These are phyloP conservation scores for Gracilaria gracilis DNA, from an alignment of 23 red algal genomes.

Conservation along the genomic window DNA sequence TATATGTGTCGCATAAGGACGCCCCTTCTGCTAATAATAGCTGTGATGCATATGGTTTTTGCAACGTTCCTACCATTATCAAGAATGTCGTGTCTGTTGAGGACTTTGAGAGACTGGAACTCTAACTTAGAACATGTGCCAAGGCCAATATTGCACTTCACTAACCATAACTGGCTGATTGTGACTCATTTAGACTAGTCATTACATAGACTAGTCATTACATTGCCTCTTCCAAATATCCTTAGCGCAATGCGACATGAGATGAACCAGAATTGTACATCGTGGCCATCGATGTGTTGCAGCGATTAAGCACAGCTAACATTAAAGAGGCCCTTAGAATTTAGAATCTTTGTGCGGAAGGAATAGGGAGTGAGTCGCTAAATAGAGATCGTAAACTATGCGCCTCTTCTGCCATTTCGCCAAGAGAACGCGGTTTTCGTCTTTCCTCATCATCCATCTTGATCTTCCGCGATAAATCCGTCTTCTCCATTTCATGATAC, in stretches of 20 bases:
- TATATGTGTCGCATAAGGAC: background rate
- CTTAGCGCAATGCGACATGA: too few relatives aligned
- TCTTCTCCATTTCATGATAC: conserved; percentile 68
- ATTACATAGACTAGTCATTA: too few relatives aligned
- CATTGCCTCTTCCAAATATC: too few relatives aligned
- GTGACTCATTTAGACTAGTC: background rate
- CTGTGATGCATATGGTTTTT: background rate
- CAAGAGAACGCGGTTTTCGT: conserved; percentile 34
- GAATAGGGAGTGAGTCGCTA: conserved; percentile 50
- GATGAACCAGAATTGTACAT: too few relatives aligned
- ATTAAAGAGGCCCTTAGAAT: too few relatives aligned
- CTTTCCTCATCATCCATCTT: conserved; percentile 49
- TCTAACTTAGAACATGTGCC: background rate
- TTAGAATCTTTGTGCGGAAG: background rate
- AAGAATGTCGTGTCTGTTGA: conserved; percentile 21
- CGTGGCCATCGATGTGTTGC: too few relatives aligned
- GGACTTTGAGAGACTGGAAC: conserved; percentile 5
- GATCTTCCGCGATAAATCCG: conserved; percentile 12
- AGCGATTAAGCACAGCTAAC: too few relatives aligned
- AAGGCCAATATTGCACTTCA: too few relatives aligned
- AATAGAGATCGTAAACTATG: conserved; percentile 42
- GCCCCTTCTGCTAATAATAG: background rate
- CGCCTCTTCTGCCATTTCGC: conserved; percentile 67
- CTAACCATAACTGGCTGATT: background rate
- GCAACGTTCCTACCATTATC: background rate